Base-by-base conservation (phyloP, 495 filamentous ascomycete species). In the Hypomontagnella monticulosa region DNA sequence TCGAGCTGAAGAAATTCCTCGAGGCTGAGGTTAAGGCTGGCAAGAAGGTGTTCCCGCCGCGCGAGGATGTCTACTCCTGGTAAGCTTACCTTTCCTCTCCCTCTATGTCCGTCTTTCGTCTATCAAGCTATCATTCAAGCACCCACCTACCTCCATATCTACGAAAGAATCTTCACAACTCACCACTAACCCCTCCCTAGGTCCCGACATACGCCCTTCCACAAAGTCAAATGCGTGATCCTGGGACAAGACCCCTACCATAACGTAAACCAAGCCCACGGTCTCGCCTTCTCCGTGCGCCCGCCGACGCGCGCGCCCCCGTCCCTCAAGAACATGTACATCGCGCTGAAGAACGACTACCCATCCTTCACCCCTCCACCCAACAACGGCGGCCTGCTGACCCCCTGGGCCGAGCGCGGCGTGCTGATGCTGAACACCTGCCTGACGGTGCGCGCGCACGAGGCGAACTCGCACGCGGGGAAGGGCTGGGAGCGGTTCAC, bases 241-340 rank as follows among this genome's bases (percentile, higher is more conserved):
- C 70, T 97, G 41, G 95, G 96, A 61, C 95, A 99, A 78, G 95
- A 99, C 75, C 95, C 95, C 4, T 99, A 99, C 76, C 95, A 98
- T 80, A 95, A 96, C 74, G 67, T 83, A 77, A 96, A 96, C 79
- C 95, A 99, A 84, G 95, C 95, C 33, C 94, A 97, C 77, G 95
- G 95, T 19, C 87, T 99, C 43, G 91, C 88, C 74, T 99, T 99
- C 85, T 96, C 92, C 14, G 93, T 97, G 51, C 92, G 90, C 0
- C 87, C 95, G 0, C 95, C 95, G 0, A 97, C 92, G 0, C 85
- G 84, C 4, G 93, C 93, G 0, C 95, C 95, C 0, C 93, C 92
- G 0, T 94, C 91, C 2, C 85, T 99, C 10, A 82, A 84, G 55
- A 99, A 98, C 79, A 97, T 99, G 75, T 99, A 94, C 82, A 93